Percentiles rank a stretch among this genome's conserved stretches.
Evolutionary conservation across 805 yeast genomes (phyloP).

Genomic region (Wickerhamomyces canadensis): DNA sequence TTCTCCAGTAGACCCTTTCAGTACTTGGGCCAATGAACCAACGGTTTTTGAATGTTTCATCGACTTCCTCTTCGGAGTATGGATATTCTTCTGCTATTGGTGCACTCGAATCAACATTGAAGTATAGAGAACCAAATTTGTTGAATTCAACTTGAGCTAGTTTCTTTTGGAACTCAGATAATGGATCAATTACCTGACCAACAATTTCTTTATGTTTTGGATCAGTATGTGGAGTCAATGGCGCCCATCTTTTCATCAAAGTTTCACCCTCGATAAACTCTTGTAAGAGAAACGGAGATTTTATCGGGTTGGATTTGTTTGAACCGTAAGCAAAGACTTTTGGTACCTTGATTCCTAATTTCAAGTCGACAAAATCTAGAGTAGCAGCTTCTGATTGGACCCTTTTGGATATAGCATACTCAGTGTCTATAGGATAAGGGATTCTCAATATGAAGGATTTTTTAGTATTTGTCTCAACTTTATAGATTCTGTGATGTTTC

Average conservation of each 20-base stretch:
- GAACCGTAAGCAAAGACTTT: slow-evolving; percentile 63
- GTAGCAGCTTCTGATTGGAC: slow-evolving; percentile 92
- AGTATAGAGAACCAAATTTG: slow-evolving; percentile 78
- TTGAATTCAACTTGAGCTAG: slow-evolving; percentile 56
- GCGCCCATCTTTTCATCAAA: slow-evolving; percentile 89
- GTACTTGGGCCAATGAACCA: slow-evolving; percentile 91
- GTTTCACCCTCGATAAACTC: slow-evolving; percentile 76
- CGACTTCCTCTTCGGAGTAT: slow-evolving; percentile 56
- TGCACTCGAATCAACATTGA: slow-evolving; percentile 57
- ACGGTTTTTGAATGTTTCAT: slow-evolving; percentile 46
- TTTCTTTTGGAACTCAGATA: slow-evolving; percentile 59
- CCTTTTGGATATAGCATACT: slow-evolving; percentile 56
- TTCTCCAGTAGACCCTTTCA: slow-evolving; percentile 74
- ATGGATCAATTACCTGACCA: slow-evolving; percentile 60
- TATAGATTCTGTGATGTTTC: slow-evolving; percentile 84
- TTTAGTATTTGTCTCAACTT: slow-evolving; percentile 56
- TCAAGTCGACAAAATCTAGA: slow-evolving; percentile 67
- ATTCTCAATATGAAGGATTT: slow-evolving; percentile 71
- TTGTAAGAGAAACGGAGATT: slow-evolving; percentile 73
- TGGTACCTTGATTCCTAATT: slow-evolving; percentile 67
- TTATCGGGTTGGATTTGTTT: slow-evolving; percentile 53
- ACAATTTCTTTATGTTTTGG: slow-evolving; percentile 46
- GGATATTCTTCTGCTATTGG: slow-evolving; percentile 23
- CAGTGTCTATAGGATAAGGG: slow-evolving; percentile 75
- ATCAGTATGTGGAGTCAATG: slow-evolving; percentile 57